Evolutionary conservation across 225 moss, liverwort and hornwort species (phyloP).

Genomic region (Polytrichum commune): DNA sequence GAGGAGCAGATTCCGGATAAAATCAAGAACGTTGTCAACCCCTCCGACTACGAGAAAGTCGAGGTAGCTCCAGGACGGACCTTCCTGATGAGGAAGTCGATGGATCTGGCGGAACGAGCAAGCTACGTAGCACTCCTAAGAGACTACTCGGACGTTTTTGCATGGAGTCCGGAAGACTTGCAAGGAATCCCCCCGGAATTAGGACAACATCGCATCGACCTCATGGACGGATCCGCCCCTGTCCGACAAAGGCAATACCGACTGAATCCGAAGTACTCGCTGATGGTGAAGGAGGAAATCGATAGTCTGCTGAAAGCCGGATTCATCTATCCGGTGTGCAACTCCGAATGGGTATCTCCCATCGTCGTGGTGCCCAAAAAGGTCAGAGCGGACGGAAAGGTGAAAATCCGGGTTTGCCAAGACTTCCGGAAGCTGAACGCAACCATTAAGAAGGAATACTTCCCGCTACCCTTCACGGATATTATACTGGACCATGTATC

Average conservation of each 20-base stretch:
- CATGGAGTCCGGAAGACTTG: too few relatives aligned
- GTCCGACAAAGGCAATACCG: not conserved
- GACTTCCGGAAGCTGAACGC: conserved; percentile 3
- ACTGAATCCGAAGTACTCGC: conserved; percentile 21
- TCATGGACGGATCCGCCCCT: not conserved
- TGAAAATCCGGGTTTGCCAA: conserved; percentile 2
- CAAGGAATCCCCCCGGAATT: too few relatives aligned
- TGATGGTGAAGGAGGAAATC: conserved; percentile 15
- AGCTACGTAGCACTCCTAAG: not conserved
- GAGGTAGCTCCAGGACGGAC: too few relatives aligned
- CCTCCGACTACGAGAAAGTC: too few relatives aligned
- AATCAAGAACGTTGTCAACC: too few relatives aligned
- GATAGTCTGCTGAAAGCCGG: too few relatives aligned
- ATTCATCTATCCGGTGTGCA: too few relatives aligned
- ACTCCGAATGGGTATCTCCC: too few relatives aligned
- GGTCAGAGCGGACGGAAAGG: too few relatives aligned
- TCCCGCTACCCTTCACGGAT: not conserved
- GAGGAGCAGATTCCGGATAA: too few relatives aligned
- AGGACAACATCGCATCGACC: not conserved
- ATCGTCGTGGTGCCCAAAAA: too few relatives aligned
- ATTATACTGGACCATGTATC: not conserved
- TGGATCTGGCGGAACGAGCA: not conserved
- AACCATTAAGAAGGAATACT: not conserved
- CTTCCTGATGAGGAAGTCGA: not conserved
- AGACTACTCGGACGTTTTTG: too few relatives aligned